A percentile compares a stretch with the other conserved stretches of the same genome.
Evolutionary conservation across 1,284 basidiomycete species (phyloP).

Genomic region (Pseudozyma sp.): DNA sequence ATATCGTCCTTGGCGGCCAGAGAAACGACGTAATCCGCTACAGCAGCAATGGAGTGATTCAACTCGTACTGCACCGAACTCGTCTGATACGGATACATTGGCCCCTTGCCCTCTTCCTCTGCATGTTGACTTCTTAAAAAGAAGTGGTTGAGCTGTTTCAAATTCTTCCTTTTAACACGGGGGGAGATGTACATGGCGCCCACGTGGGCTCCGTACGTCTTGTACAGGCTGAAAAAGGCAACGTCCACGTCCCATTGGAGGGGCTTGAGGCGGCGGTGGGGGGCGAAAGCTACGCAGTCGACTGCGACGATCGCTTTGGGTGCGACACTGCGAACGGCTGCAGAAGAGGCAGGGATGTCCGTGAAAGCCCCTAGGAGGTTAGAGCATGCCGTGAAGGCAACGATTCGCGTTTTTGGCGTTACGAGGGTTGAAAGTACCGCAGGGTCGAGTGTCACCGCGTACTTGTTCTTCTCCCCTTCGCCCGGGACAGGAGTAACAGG

Average conservation of each 20-base stretch:
- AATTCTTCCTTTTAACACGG: constrained; percentile 71
- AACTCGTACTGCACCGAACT: constrained; percentile 75
- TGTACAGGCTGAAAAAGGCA: constrained; percentile 80
- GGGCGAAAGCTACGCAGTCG: constrained; percentile 83
- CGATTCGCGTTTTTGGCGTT: constrained; percentile 76
- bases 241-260: constrained; percentile 75
- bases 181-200: constrained; percentile 76
- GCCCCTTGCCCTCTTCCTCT: constrained; percentile 64
- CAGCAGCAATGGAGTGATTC: constrained; percentile 75
- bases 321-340: constrained; percentile 72
- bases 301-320: constrained; percentile 75
- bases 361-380: constrained; percentile 80
- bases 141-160: constrained; percentile 77
- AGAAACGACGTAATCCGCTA: constrained; percentile 76
- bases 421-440: constrained; percentile 76
- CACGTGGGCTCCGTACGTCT: constrained; percentile 81
- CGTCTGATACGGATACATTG: constrained; percentile 77
- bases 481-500: constrained; percentile 70
- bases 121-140: constrained; percentile 72
- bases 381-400: constrained; percentile 80
- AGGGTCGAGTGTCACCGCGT: constrained; percentile 75
- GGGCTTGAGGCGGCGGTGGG: constrained; percentile 78
- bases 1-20: constrained; percentile 66
- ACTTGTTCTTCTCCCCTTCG: constrained; percentile 70
- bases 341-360: constrained; percentile 70